phyloP scores from a whole-genome alignment of 495 filamentous ascomycete species.

The Aspergillus sparsus region DNA sequence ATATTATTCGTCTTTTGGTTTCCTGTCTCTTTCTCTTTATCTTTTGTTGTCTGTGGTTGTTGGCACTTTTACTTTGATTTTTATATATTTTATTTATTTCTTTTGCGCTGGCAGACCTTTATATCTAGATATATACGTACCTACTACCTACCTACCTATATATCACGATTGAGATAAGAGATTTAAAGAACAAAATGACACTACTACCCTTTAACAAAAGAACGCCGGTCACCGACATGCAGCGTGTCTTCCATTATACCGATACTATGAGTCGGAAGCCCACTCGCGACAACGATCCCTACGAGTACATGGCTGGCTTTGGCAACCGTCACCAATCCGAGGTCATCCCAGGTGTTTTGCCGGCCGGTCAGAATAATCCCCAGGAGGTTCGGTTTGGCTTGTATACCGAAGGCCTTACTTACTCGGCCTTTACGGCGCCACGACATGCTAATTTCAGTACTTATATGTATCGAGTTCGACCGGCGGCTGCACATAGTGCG shows the following conservation, averaged over 20 bases:
- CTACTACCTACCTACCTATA: background rate
- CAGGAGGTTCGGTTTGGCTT: slow-evolving; percentile 44
- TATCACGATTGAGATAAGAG: background rate
- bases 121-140: background rate
- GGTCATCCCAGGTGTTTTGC: slow-evolving; percentile 44
- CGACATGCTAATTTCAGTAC: slow-evolving; percentile 42
- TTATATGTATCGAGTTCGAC: slow-evolving; percentile 45
- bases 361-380: slow-evolving; percentile 45
- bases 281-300: slow-evolving; percentile 46
- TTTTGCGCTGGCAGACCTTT: too few species aligned
- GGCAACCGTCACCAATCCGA: slow-evolving; percentile 45
- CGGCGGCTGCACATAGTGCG: slow-evolving; percentile 44
- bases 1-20: too few species aligned
- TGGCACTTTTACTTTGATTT: too few species aligned
- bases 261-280: slow-evolving; percentile 45
- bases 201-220: slow-evolving; percentile 31
- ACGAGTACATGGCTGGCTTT: slow-evolving; percentile 43
- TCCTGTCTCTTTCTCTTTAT: too few species aligned
- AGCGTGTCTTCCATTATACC: slow-evolving; percentile 47
- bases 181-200: slow-evolving; percentile 21
- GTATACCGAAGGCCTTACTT: slow-evolving; percentile 63
- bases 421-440: slow-evolving; percentile 51
- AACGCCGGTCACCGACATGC: slow-evolving; percentile 37
- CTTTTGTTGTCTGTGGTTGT: too few species aligned
- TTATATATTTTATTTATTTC: too few species aligned